These are phyloP conservation scores for Cystofilobasidium bisporidii DNA, from an alignment of 768 basidiomycete species.

Conservation along the genomic window DNA sequence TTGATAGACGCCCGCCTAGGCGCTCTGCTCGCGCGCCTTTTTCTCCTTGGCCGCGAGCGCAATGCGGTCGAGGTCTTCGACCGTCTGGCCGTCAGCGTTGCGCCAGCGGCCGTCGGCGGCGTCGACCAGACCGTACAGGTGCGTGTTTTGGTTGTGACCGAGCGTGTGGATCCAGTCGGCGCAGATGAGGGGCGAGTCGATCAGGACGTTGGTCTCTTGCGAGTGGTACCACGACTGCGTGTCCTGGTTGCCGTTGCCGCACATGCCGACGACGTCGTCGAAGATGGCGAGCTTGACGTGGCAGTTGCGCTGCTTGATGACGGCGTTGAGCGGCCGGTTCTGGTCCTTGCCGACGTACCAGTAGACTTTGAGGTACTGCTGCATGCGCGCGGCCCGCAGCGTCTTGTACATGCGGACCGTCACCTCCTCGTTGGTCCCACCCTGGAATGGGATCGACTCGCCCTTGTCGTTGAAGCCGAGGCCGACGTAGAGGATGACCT, in stretches of 20 bases:
- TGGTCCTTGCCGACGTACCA: slow-evolving; percentile 50
- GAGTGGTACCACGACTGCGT: slow-evolving; percentile 59
- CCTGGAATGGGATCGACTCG: slow-evolving; percentile 57
- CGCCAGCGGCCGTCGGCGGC: slow-evolving; percentile 53
- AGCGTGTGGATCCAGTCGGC: slow-evolving; percentile 52
- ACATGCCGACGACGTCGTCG: slow-evolving; percentile 56
- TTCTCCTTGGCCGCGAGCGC: slow-evolving; percentile 3
- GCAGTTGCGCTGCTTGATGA: slow-evolving; percentile 56
- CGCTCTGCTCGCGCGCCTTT: not conserved
- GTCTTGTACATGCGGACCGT: slow-evolving; percentile 51
- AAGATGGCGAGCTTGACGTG: slow-evolving; percentile 63
- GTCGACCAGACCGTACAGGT: slow-evolving; percentile 45
- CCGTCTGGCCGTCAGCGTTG: slow-evolving; percentile 44
- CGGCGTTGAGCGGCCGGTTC: slow-evolving; percentile 55
- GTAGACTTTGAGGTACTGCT: slow-evolving; percentile 43
- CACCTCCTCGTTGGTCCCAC: slow-evolving; percentile 64
- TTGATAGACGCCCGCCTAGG: too few species aligned
- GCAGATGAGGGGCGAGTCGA: slow-evolving; percentile 50
- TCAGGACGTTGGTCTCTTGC: slow-evolving; percentile 59
- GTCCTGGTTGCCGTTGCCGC: slow-evolving; percentile 54
- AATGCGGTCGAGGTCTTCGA: slow-evolving; percentile 35
- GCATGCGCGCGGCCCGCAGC: slow-evolving; percentile 45
- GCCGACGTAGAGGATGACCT: slow-evolving; percentile 54
- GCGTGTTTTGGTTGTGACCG: slow-evolving; percentile 52
- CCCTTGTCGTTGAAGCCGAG: slow-evolving; percentile 53